Evolutionary conservation across 495 filamentous ascomycete species (phyloP), one percentile per base, ranked within the genome.

Genomic region (Aspergillus leporis): DNA sequence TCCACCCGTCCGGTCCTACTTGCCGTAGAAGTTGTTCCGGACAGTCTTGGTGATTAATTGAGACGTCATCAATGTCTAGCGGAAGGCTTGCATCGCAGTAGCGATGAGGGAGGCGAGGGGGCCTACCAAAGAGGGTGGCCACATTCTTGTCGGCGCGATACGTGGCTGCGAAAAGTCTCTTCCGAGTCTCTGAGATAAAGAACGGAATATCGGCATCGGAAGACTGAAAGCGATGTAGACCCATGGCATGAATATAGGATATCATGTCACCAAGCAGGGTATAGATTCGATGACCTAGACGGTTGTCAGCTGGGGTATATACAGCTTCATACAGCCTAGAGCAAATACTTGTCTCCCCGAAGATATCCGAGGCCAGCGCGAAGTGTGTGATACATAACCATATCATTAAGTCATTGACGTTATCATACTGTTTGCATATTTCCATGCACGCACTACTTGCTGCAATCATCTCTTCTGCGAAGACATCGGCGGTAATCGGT

Each of bases 41-140:
- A 14, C 74, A 69, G 5, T 62, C 28, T 0, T 67, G 73, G 25
- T 76, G 70, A 0, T 70, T 55, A 49, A 80, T 75, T 7, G 78
- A 57, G 0, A 74, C 64, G 49, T 82, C 80, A 30, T 58, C 68
- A 8, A 85, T 59, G 58, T 85, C 82, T 0, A 85, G 64, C 0
- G 82, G 81, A 14, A 78, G 59, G 4, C 81, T 74, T 21, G 81
- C 73, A 7, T 76, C 74, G 51, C 73, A 77, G 59, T 79, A 84
- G 2, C 72, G 69, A 19, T 70, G 67, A 12, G 69, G 75, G 14
- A 84, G 62, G 5, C 74, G 67, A 1, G 81, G 80, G 0, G 81
- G 81, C n/a, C 82, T 65, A 5, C 80, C 82, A 2, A 78, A 60
- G 30, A 81, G 78, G 0, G 77, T 75, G 3, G 78, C 72, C 0